Percentiles rank a stretch among this genome's conserved stretches.
phyloP scores from a whole-genome alignment of 257 asterid genomes.

The Solanum bukasovii region DNA sequence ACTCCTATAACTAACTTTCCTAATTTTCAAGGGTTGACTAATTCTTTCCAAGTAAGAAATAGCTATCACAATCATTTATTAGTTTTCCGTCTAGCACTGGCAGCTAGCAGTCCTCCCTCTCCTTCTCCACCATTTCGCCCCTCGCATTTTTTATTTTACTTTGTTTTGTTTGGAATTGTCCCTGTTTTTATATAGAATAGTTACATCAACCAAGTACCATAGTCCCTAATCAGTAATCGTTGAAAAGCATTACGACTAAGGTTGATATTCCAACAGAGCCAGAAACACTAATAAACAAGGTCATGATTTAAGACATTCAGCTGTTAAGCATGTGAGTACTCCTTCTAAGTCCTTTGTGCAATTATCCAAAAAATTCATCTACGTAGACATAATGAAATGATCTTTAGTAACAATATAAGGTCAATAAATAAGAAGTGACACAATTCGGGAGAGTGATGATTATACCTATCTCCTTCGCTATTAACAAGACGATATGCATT shows the following conservation, averaged over 20 bases:
- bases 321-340: neutral
- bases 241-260: neutral
- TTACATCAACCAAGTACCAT: neutral
- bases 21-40: neutral
- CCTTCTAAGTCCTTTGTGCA: neutral
- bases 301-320: neutral
- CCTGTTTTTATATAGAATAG: neutral
- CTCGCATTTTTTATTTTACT: neutral
- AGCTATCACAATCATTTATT: neutral
- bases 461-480: constrained; percentile 94
- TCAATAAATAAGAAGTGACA: neutral
- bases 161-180: neutral
- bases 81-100: neutral
- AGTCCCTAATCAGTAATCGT: neutral
- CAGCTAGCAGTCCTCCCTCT: neutral
- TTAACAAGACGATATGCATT: constrained; percentile 88
- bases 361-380: neutral
- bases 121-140: neutral
- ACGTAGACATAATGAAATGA: neutral
- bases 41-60: neutral
- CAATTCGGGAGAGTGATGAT: neutral
- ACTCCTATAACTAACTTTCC: neutral
- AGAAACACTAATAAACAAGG: neutral
- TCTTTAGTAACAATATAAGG: neutral
- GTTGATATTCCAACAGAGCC: neutral